Evolutionary conservation across 83 land plant species (phyloP).

Genomic region (Picea engelmannii): DNA sequence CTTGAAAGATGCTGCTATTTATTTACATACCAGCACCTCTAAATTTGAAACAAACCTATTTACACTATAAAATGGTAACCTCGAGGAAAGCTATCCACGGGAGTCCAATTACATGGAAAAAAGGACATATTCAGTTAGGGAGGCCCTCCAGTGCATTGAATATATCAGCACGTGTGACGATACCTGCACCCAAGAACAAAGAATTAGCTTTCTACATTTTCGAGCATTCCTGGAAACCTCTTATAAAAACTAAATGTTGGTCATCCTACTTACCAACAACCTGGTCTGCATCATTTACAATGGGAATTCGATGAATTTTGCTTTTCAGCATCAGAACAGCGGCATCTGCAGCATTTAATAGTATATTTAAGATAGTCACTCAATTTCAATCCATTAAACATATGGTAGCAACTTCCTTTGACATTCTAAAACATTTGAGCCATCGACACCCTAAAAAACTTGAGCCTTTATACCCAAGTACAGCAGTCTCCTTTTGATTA

Average conservation of each 20-base stretch:
- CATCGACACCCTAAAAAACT: background rate
- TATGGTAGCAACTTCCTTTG: background rate
- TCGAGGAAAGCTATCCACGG: background rate
- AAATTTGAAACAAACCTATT: background rate
- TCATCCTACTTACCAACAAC: conserved; percentile 57
- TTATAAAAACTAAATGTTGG: background rate
- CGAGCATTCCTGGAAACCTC: background rate
- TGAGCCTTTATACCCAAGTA: background rate
- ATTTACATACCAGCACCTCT: conserved; percentile 4
- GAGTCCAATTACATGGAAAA: background rate
- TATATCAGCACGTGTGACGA: conserved; percentile 72
- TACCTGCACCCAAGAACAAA: conserved; percentile 29
- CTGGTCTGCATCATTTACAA: conserved; percentile 52
- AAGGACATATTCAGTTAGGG: conserved; percentile 10
- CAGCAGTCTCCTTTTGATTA: background rate
- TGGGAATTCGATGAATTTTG: conserved; percentile 73
- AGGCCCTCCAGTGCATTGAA: conserved; percentile 56
- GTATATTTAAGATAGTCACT: background rate
- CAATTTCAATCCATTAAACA: background rate
- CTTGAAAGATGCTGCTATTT: background rate
- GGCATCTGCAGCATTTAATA: conserved; percentile 45
- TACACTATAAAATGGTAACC: background rate
- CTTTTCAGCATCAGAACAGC: conserved; percentile 70
- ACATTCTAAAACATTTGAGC: conserved; percentile 6
- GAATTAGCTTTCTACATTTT: background rate